A percentile compares a stretch with the other conserved stretches of the same genome.
Conservation (phyloP, 2,329 filamentous ascomycete species). For the Pleomassaria siparia region DNA sequence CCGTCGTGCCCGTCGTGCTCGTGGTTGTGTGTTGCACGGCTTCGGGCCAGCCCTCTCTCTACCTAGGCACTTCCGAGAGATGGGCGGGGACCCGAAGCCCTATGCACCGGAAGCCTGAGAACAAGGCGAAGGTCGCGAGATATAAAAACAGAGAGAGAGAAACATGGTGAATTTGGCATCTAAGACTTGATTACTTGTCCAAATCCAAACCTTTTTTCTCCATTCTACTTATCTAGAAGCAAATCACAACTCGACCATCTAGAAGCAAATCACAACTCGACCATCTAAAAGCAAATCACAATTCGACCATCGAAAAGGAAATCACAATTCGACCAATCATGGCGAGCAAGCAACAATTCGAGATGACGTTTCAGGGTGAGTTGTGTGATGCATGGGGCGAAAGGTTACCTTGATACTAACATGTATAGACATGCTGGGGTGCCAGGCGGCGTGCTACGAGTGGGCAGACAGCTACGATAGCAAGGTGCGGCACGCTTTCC, state of each 20-base stretch:
- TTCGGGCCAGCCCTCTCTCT: conserved; percentile 20
- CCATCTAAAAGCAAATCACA: too few species aligned
- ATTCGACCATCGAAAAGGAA: neutral
- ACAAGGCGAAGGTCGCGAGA: conserved; percentile 13
- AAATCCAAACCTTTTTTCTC: neutral
- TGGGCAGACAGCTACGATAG: conserved; percentile 68
- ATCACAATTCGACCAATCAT: conserved; percentile 16
- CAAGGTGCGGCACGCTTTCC: conserved; percentile 47
- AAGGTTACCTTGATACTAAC: conserved; percentile 18
- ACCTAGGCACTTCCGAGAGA: conserved; percentile 23
- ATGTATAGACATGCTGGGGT: conserved; percentile 51
- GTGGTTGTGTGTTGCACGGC: conserved; percentile 9
- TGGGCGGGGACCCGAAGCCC: conserved; percentile 38
- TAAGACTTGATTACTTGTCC: neutral
- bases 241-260: neutral
- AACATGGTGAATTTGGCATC: neutral
- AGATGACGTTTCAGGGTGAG: conserved; percentile 39
- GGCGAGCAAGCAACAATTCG: conserved; percentile 34
- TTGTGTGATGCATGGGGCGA: conserved; percentile 1
- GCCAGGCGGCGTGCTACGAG: conserved; percentile 56
- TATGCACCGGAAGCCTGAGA: conserved; percentile 17
- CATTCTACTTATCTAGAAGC: neutral
- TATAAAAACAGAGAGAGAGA: conserved; percentile 22
- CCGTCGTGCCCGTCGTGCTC: conserved; percentile 21
- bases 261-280: neutral